A percentile compares a stretch with the other conserved stretches of the same genome.
Conservation (phyloP, 352 stramenopile species). For the Pythium plurisporium region DNA sequence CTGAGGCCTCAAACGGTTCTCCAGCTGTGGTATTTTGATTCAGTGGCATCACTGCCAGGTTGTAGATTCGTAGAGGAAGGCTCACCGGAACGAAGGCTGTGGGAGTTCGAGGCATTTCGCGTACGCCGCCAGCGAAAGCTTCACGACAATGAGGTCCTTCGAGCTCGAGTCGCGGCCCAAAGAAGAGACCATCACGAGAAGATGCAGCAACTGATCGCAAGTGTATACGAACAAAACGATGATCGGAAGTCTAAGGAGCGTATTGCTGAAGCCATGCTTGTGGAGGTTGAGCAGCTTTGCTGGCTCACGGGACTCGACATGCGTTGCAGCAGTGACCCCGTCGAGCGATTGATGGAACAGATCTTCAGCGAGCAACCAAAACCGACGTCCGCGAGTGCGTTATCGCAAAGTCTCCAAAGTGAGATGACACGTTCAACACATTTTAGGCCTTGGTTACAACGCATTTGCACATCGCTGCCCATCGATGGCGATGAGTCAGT, state of each 20-base stretch:
- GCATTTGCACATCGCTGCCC: background rate
- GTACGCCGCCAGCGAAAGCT: background rate
- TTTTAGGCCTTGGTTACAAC: conserved; percentile 10
- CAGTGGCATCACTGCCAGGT: no score
- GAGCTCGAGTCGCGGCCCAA: background rate
- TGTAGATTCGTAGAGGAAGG: no score
- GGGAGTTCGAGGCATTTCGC: conserved; percentile 9
- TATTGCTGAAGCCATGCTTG: conserved; percentile 6
- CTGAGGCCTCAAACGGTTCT: background rate
- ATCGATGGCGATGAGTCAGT: background rate
- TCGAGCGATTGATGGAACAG: background rate
- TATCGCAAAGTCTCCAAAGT: background rate
- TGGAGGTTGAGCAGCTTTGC: conserved; percentile 2
- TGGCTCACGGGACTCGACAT: background rate
- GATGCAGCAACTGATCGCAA: background rate
- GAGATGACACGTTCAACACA: no score
- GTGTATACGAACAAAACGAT: background rate
- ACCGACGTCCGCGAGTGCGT: background rate
- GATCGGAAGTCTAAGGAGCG: background rate
- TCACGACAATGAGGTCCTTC: background rate
- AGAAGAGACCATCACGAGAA: background rate
- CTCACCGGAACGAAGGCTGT: background rate
- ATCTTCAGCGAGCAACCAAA: background rate
- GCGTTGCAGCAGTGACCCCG: conserved; percentile 3
- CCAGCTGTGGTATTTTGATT: conserved; percentile 7